Base-by-base conservation (phyloP, 306 rosid genomes). In the Bauhinia variegata region DNA sequence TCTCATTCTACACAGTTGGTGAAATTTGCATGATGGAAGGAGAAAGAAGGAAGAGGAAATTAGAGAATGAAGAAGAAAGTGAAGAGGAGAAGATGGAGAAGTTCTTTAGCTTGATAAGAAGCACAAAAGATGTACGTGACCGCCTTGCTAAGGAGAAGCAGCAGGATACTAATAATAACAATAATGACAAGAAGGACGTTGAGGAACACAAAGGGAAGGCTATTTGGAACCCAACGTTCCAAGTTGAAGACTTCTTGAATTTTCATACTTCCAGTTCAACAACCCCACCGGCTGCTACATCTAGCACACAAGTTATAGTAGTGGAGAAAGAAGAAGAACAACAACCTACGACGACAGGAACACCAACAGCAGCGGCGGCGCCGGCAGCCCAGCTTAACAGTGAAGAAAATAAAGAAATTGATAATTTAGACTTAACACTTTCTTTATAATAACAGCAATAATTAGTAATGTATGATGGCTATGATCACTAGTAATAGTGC, bases 31-130 rank as follows among this genome's bases (percentile, higher is more conserved):
- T 0, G 1, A 89, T 89, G 93, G 91, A 86, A 69, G 78, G 78
- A 71, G 84, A 59, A 49, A 63, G 82, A 73, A 81, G 76, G 87
- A 87, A 79, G 79, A 87, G 90, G 67, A 91, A 87, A 59, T 11
- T 78, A 11, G 78, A 77, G 48, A 51, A 48, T 5, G 72, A 66
- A 28, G 71, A 76, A 47, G 86, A 70, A 1, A 70, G 65, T 6
- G 97, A 91, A 44, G 87, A 85, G 36, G 62, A 73, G 47, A 82
- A 85, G 64, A 80, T 92, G 63, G 85, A 89, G 65, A 70, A 74
- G 78, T 92, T 92, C 73, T 87, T 82, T 68, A 85, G 88, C 31
- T 77, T 92, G 80, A 75, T 92, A 16, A 78, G 82, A 71, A 89
- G 88, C 69, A 84, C 91, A 30, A 88, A 79, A 52, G 83, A 79